Percentiles rank a stretch among this genome's conserved stretches.
Conservation (phyloP, 495 filamentous ascomycete species). For the Clavariopsis aquatica region DNA sequence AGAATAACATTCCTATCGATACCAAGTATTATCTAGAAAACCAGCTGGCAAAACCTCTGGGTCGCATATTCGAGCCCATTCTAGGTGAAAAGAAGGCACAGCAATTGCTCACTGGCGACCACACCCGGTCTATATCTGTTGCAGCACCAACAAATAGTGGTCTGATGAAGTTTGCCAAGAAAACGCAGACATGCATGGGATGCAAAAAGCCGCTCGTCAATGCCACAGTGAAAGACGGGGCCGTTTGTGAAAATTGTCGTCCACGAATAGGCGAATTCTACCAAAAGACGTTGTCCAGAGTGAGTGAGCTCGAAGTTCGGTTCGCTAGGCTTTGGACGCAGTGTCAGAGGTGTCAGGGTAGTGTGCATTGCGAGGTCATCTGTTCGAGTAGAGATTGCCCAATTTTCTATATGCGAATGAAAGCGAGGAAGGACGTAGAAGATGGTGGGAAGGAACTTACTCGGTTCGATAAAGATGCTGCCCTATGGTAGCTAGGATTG, state of each 20-base stretch:
- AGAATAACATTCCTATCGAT: slow-evolving; percentile 97
- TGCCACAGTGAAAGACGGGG: slow-evolving; percentile 77
- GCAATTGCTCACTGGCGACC: slow-evolving; percentile 80
- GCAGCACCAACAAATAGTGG: slow-evolving; percentile 87
- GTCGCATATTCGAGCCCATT: slow-evolving; percentile 96
- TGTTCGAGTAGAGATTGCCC: slow-evolving; percentile 95
- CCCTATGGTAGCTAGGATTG: slow-evolving; percentile 52
- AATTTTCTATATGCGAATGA: slow-evolving; percentile 99
- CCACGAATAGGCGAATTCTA: slow-evolving; percentile 90
- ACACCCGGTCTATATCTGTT: slow-evolving; percentile 88
- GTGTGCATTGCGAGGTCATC: slow-evolving; percentile 96
- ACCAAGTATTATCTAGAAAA: slow-evolving; percentile 99
- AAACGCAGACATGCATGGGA: slow-evolving; percentile 95
- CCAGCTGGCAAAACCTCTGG: slow-evolving; percentile 90
- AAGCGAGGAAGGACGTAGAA: slow-evolving; percentile 98
- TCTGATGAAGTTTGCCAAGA: slow-evolving; percentile 97
- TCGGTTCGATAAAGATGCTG: slow-evolving; percentile 83
- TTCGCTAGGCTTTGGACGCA: slow-evolving; percentile 97
- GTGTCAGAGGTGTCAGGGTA: slow-evolving; percentile 96
- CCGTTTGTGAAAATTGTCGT: slow-evolving; percentile 82
- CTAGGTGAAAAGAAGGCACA: slow-evolving; percentile 86
- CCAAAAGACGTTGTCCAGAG: slow-evolving; percentile 82
- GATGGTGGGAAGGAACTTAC: slow-evolving; percentile 88
- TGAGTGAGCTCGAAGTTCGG: slow-evolving; percentile 85
- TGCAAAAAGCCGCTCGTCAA: slow-evolving; percentile 92